Evolutionary conservation across 2,329 filamentous ascomycete genomes (phyloP).

Genomic region (Colletotrichum horii): DNA sequence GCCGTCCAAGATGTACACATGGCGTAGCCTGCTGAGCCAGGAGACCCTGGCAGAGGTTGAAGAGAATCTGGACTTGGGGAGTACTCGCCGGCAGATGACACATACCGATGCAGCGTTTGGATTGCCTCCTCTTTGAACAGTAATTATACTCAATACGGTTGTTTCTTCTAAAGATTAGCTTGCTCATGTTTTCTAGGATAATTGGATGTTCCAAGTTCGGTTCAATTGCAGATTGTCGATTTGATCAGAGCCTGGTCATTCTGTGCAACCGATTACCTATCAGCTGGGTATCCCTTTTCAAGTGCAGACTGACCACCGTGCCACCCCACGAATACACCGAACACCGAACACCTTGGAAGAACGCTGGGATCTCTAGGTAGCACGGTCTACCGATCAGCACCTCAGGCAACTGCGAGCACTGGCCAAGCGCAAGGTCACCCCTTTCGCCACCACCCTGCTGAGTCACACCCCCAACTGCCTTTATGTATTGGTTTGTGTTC

Average conservation of each 20-base stretch:
- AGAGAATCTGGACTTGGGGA: background rate
- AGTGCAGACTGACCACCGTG: background rate
- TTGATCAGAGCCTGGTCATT: background rate
- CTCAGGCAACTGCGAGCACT: background rate
- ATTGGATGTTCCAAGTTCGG: background rate
- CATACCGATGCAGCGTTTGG: background rate
- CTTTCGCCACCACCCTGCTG: background rate
- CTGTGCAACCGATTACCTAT: background rate
- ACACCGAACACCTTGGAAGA: background rate
- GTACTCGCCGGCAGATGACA: background rate
- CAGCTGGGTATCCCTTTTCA: background rate
- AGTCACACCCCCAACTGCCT: background rate
- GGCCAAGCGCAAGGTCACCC: no score
- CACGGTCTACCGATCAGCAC: background rate
- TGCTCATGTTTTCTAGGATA: background rate
- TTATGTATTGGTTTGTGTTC: background rate
- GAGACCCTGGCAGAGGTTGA: background rate
- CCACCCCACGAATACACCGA: background rate
- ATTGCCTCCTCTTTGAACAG: background rate
- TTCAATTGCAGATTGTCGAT: background rate
- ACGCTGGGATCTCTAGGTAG: background rate
- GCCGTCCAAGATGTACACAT: background rate
- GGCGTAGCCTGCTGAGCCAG: background rate
- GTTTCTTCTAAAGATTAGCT: background rate
- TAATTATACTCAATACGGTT: background rate